Conservation (phyloP, 2,329 filamentous ascomycete species). For the Penicillium sp. region DNA sequence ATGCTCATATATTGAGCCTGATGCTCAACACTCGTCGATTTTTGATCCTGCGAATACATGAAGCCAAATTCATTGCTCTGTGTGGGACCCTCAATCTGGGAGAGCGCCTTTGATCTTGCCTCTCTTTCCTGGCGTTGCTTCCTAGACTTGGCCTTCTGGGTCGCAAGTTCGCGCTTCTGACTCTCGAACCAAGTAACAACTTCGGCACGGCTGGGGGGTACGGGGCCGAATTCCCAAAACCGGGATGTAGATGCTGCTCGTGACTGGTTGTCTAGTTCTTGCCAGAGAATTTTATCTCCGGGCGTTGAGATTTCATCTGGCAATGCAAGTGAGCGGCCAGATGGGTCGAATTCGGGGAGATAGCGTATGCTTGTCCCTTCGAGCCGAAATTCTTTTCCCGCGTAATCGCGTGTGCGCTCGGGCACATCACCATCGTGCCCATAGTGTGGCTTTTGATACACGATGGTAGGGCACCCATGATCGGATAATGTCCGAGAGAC, state of each 20-base stretch:
- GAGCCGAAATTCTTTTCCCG: constrained; percentile 81
- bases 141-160: constrained; percentile 15
- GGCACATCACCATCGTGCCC: constrained; percentile 84
- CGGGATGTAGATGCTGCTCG: constrained; percentile 65
- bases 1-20: constrained; percentile 94
- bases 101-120: constrained; percentile 55
- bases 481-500: constrained; percentile 62
- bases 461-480: constrained; percentile 66
- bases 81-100: constrained; percentile 88
- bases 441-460: constrained; percentile 88
- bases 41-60: constrained; percentile 80
- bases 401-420: constrained; percentile 77
- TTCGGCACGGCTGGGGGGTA: constrained; percentile 72
- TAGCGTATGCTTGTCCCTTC: constrained; percentile 77
- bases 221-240: constrained; percentile 76
- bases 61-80: constrained; percentile 81
- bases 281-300: constrained; percentile 58
- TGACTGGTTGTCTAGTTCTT: constrained; percentile 57
- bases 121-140: constrained; percentile 20
- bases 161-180: constrained; percentile 23
- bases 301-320: constrained; percentile 56
- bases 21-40: constrained; percentile 76
- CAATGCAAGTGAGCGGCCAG: constrained; percentile 60
- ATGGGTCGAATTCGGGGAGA: constrained; percentile 76
- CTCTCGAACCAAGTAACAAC: constrained; percentile 71